Conservation (phyloP, 1,284 basidiomycete genomes). For the Mycena sp. region DNA sequence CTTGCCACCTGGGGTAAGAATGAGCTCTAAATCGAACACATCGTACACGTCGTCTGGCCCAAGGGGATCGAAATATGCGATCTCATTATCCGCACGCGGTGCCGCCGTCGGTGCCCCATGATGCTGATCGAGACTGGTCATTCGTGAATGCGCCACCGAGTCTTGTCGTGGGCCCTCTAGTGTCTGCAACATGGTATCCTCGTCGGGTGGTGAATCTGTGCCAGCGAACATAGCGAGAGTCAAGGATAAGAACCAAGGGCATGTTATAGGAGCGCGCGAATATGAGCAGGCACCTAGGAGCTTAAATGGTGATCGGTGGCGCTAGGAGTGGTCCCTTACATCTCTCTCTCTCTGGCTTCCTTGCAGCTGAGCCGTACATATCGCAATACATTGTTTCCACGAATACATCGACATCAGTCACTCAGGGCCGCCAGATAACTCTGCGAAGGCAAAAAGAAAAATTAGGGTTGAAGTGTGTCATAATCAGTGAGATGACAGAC, state of each 20-base stretch:
- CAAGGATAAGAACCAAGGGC: not conserved
- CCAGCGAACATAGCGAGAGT: conserved; percentile 9
- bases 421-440: conserved; percentile 55
- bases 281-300: conserved; percentile 1
- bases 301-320: conserved; percentile 8
- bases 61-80: conserved; percentile 29
- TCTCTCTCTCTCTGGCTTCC: conserved; percentile 15
- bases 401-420: conserved; percentile 38
- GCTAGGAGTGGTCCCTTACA: not conserved
- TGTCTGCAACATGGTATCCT: not conserved
- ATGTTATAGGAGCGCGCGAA: not conserved
- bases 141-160: not conserved
- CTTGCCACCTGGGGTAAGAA: conserved; percentile 25
- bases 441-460: conserved; percentile 34
- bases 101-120: not conserved
- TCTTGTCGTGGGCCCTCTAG: not conserved
- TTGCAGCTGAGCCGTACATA: conserved; percentile 18
- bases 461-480: not conserved
- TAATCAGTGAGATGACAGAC: conserved; percentile 50
- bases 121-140: conserved; percentile 13
- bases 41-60: conserved; percentile 32
- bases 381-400: conserved; percentile 1
- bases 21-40: conserved; percentile 34
- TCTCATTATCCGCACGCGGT: not conserved
- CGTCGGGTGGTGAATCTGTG: not conserved